Evolutionary conservation across 2,329 filamentous ascomycete genomes (phyloP), one percentile per base, ranked within the genome.

Genomic region (Zymoseptoria brevis): DNA sequence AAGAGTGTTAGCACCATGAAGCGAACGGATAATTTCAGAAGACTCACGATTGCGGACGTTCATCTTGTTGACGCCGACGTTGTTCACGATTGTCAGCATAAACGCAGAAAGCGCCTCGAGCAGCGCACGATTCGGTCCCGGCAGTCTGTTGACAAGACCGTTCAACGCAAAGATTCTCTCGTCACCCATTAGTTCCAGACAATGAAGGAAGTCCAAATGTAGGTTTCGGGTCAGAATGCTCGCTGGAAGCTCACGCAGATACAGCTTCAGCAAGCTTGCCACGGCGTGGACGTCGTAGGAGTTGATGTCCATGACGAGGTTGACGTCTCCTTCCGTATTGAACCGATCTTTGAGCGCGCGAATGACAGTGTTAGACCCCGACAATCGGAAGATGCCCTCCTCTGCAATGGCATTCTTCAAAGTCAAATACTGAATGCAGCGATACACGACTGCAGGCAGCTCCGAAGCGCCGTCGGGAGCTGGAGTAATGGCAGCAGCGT

Each of bases 211-310:
- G 60, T 96, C 88, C 55, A 93, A 78, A 72, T 96, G 92, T 45
- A 96, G 80, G 66, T 97, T 93, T 62, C 90, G 83, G 1, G 94
- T 97, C 62, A 99, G 79, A 41, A 99, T 93, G 16, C 90, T 96
- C 0, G 87, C 88, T 4, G 94, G 94, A 56, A 99, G 79, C 74
- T 99, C 94, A 57, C 94, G 87, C 52, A 99, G 80, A 73, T 97
- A 99, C 54, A 95, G 81, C 76, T 99, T 99, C 69, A 99, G 81
- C 53, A 99, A 80, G 35, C 92, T 96, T 7, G 94, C 94, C 9
- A 99, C 88, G 0, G 94, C 94, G 73, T 99, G 93, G 24, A 99
- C 92, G 73, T 99, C 94, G 71, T 96, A 90, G 72, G 93, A 95
- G 60, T 89, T 86, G 54, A 88, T 87, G 60, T 93, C 92, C 9